Evolutionary conservation across 345 rosid genomes (phyloP).

Genomic region (Dovyalis caffra): DNA sequence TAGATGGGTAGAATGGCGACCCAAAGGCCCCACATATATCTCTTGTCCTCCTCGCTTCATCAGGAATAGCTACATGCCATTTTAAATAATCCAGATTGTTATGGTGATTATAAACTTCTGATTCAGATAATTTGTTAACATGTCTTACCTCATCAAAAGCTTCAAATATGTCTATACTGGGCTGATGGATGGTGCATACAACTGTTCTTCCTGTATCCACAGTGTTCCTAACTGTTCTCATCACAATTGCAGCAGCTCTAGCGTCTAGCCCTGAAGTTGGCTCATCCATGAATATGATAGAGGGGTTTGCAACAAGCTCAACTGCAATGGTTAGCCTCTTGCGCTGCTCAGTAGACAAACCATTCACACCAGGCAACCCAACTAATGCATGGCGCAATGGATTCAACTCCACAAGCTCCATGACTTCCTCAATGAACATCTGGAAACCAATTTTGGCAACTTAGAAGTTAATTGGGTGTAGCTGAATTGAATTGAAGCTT

Average conservation of each 20-base stretch:
- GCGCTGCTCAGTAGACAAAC: constrained; percentile 83
- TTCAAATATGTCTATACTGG: constrained; percentile 91
- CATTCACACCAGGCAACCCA: constrained; percentile 84
- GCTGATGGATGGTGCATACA: constrained; percentile 93
- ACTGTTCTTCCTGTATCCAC: constrained; percentile 94
- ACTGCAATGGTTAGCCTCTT: constrained; percentile 90
- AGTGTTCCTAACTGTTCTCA: constrained; percentile 91
- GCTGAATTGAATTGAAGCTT: not conserved
- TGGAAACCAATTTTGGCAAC: not conserved
- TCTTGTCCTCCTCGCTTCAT: constrained; percentile 78
- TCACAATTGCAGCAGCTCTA: constrained; percentile 92
- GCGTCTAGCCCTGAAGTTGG: constrained; percentile 98
- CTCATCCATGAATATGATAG: constrained; percentile 93
- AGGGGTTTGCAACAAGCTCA: constrained; percentile 93
- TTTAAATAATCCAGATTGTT: not conserved
- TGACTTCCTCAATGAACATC: constrained; percentile 64
- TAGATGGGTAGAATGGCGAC: constrained; percentile 57
- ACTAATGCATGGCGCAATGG: constrained; percentile 65
- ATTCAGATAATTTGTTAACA: not conserved
- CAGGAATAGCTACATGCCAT: constrained; percentile 53
- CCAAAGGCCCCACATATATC: constrained; percentile 78
- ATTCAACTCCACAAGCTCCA: constrained; percentile 82
- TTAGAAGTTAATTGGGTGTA: not conserved
- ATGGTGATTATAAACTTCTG: not conserved
- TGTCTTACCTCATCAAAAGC: constrained; percentile 78